phyloP scores from a whole-genome alignment of 768 basidiomycete genomes.

The Exsudoporus frostii region DNA sequence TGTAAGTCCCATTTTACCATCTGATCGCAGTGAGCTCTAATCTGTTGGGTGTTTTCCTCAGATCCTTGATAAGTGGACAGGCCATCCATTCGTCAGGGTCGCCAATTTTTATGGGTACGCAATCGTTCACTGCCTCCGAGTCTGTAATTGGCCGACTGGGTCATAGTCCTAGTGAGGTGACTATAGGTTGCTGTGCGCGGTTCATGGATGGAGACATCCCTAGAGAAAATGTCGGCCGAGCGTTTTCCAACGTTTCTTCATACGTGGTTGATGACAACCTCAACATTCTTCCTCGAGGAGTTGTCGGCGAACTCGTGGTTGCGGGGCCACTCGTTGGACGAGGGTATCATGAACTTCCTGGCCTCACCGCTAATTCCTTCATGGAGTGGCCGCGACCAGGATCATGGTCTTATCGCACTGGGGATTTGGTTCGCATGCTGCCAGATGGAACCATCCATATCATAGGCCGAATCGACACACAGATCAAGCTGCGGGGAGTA shows the following conservation, averaged over 20 bases:
- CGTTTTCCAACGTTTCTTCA: constrained; percentile 34
- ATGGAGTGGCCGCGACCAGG: constrained; percentile 42
- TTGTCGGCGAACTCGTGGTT: constrained; percentile 48
- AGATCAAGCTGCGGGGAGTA: constrained; percentile 51
- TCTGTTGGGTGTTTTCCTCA: not conserved
- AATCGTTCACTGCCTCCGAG: not conserved
- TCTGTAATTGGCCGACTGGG: not conserved
- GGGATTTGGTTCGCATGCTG: constrained; percentile 50
- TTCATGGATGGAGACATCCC: constrained; percentile 39
- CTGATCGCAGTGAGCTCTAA: not conserved
- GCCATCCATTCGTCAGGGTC: constrained; percentile 41
- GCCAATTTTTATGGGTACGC: constrained; percentile 49
- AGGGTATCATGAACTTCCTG: constrained; percentile 46
- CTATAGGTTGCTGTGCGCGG: constrained; percentile 49
- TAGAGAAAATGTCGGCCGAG: constrained; percentile 42
- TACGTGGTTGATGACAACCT: constrained; percentile 44
- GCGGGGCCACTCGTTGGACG: constrained; percentile 48
- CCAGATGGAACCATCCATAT: constrained; percentile 48
- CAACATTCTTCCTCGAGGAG: constrained; percentile 42
- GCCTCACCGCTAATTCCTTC: constrained; percentile 45
- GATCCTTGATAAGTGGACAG: constrained; percentile 47
- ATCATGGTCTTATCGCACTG: constrained; percentile 46
- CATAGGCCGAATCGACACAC: constrained; percentile 48
- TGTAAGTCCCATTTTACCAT: constrained; percentile 27
- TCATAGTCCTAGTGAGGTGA: constrained; percentile 45